These are phyloP conservation scores for Rhodotorula sphaerocarpa DNA, from an alignment of 768 basidiomycete genomes.

Conservation along the genomic window DNA sequence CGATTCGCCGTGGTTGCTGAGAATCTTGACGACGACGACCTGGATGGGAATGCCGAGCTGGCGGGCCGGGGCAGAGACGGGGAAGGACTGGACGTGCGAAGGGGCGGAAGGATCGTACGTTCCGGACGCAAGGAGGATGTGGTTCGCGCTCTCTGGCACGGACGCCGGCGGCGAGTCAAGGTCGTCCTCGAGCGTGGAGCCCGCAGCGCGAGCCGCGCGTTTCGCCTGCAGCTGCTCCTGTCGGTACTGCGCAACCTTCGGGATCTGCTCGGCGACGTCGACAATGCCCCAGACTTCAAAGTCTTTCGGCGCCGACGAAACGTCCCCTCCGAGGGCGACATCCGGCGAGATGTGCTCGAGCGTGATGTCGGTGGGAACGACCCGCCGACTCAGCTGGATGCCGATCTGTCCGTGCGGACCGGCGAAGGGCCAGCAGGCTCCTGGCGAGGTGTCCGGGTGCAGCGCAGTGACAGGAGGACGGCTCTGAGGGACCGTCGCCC, in stretches of 20 bases:
- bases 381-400: conserved; percentile 61
- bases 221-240: conserved; percentile 41
- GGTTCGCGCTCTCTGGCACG: conserved; percentile 36
- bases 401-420: conserved; percentile 74
- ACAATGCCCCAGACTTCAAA: conserved; percentile 90
- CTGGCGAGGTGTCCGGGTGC: conserved; percentile 72
- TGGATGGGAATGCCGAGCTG: conserved; percentile 73
- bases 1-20: conserved; percentile 76
- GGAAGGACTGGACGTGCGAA: conserved; percentile 68
- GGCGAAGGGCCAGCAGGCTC: conserved; percentile 87
- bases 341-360: conserved; percentile 81
- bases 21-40: conserved; percentile 67
- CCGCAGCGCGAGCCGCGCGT: conserved; percentile 2
- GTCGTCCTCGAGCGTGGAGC: conserved; percentile 29
- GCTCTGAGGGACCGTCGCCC: conserved; percentile 50
- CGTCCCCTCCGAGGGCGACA: conserved; percentile 63
- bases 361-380: conserved; percentile 59
- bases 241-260: conserved; percentile 54
- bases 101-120: conserved; percentile 54
- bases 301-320: conserved; percentile 63
- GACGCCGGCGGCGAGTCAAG: conserved; percentile 37
- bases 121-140: conserved; percentile 60
- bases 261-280: conserved; percentile 65
- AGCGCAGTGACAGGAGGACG: conserved; percentile 75
- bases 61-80: conserved; percentile 59